Base-by-base conservation (phyloP, 306 rosid genomes). In the Lathyrus tuberosus region DNA sequence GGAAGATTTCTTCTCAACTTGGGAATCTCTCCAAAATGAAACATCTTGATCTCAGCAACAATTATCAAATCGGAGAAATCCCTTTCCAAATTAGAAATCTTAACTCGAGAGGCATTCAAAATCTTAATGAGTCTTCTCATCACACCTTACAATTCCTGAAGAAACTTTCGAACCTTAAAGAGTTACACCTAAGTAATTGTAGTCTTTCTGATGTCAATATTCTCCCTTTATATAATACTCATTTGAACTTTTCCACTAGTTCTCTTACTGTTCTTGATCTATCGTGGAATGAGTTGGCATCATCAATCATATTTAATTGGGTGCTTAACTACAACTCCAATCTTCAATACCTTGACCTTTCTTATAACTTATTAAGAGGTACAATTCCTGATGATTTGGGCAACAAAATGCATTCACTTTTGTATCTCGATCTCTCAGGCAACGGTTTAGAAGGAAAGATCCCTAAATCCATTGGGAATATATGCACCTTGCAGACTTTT, bases 351-450 rank as follows among this genome's bases (percentile, higher is more conserved):
- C 62, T 72, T 13, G 0, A 2, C 13, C 69, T 72, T 61, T 0
- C 5, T 0, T 0, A 0, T 1, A 72, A 72, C 49, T 3, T 33
- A 12, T 20, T 72, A 35, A 33, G 8, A 20, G 69, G 62, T 5
- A 0, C 9, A 12, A 13, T 61, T 20, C 76, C 69, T 1, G 17
- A 47, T 60, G 69, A 72, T 72, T 35, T 72, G 20, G 76, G 62
- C 1, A 46, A 37, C 41, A 35, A 2, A 47, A 72, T 72, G 76
- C 49, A 33, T 20, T 72, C 69, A 46, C 40, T 72, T 61, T 61
- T 47, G 14, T 0, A 0, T 3, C 58, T 72, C 1, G 3, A 33
- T 10, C 40, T 72, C 8, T 17, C 49, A 9, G 0, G 0, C 0
- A 71, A 46, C 38, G 18, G 13, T 30, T 22, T 71, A 10, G 37